phyloP scores from a whole-genome alignment of 768 basidiomycete genomes.

The Xerocomus potaroensis region DNA sequence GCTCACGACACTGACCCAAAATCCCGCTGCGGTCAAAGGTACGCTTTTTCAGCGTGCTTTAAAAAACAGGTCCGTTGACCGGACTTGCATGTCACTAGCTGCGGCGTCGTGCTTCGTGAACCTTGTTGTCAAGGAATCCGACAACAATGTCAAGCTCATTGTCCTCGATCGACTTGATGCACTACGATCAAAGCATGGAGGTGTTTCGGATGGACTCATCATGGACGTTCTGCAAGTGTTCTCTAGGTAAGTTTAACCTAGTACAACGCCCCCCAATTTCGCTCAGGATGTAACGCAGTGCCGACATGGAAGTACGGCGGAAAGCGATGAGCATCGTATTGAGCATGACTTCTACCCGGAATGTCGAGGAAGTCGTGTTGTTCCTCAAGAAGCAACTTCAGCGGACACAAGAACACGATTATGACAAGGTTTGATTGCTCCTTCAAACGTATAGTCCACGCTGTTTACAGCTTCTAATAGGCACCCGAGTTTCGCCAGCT shows the following conservation, averaged over 20 bases:
- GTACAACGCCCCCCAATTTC: background rate
- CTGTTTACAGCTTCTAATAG: conserved; percentile 34
- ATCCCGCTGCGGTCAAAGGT: conserved; percentile 96
- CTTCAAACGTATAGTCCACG: background rate
- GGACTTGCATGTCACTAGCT: conserved; percentile 43
- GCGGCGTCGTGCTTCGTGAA: conserved; percentile 86
- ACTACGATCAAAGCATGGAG: conserved; percentile 80
- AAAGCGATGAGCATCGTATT: conserved; percentile 89
- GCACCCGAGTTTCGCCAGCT: conserved; percentile 93
- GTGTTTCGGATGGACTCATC: conserved; percentile 83
- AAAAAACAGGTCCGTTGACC: too few species aligned
- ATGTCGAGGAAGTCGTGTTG: conserved; percentile 92
- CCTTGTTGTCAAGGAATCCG: conserved; percentile 90
- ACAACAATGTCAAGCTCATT: conserved; percentile 98
- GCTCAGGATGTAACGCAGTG: conserved; percentile 39
- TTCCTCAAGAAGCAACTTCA: conserved; percentile 99
- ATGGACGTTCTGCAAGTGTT: conserved; percentile 95
- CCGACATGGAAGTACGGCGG: conserved; percentile 93
- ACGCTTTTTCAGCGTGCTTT: too few species aligned
- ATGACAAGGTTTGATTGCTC: conserved; percentile 67
- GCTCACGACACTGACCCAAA: conserved; percentile 89
- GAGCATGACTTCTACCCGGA: conserved; percentile 89
- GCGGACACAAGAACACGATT: conserved; percentile 86
- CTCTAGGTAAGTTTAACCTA: conserved; percentile 49
- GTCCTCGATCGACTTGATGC: conserved; percentile 87